phyloP scores from a whole-genome alignment of 1,284 basidiomycete species.

The Ustilago loliicola region DNA sequence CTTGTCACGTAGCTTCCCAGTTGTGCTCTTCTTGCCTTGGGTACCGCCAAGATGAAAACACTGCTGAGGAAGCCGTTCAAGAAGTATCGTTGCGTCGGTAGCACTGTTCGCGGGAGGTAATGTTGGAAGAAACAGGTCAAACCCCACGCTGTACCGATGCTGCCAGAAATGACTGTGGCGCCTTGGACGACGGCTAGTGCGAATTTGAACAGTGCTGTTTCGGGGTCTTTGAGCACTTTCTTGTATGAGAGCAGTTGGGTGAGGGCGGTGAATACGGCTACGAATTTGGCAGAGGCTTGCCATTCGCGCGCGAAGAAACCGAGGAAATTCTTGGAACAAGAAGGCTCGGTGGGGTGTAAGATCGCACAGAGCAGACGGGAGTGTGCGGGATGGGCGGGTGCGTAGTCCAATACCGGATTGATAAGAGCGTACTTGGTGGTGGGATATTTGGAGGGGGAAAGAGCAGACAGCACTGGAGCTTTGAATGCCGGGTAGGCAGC shows the following conservation, averaged over 20 bases:
- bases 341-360: slow-evolving; percentile 61
- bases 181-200: slow-evolving; percentile 56
- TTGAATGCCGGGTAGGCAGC: slow-evolving; percentile 60
- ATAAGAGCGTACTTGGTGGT: slow-evolving; percentile 49
- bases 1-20: slow-evolving; percentile 53
- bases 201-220: slow-evolving; percentile 60
- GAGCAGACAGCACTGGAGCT: slow-evolving; percentile 59
- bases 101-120: slow-evolving; percentile 55
- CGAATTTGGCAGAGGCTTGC: slow-evolving; percentile 57
- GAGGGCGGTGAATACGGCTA: slow-evolving; percentile 48
- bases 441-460: slow-evolving; percentile 55
- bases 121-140: slow-evolving; percentile 63
- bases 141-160: slow-evolving; percentile 62
- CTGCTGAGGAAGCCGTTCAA: slow-evolving; percentile 59
- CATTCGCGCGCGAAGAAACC: slow-evolving; percentile 56
- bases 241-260: slow-evolving; percentile 38
- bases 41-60: slow-evolving; percentile 60
- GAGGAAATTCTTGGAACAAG: slow-evolving; percentile 52
- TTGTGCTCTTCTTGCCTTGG: slow-evolving; percentile 39
- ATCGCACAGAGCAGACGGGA: slow-evolving; percentile 57
- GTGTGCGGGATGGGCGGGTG: slow-evolving; percentile 63
- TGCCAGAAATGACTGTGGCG: slow-evolving; percentile 63
- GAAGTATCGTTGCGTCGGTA: slow-evolving; percentile 56
- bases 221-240: slow-evolving; percentile 57
- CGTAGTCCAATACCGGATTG: slow-evolving; percentile 63